Evolutionary conservation across 176 grass and related monocot species (phyloP).

Genomic region (Aechmea fasciata): DNA sequence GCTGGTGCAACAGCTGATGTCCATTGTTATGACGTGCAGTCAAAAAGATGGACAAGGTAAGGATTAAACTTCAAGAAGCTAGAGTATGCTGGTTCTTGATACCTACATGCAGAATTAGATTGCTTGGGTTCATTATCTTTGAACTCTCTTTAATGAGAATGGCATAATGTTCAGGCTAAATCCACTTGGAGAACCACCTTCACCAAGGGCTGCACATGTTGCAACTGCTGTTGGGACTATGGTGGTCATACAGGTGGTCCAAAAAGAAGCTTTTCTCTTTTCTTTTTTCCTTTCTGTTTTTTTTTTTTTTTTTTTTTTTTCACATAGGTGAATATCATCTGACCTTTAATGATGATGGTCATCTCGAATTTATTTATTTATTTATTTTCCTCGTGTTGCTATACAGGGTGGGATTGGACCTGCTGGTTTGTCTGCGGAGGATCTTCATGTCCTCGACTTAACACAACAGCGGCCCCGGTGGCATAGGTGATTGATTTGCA

Average conservation of each 20-base stretch:
- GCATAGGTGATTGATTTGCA: conserved; percentile 57
- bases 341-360: conserved; percentile 6
- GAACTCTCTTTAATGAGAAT: neutral
- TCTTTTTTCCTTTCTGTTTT: conserved; percentile 9
- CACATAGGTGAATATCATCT: neutral
- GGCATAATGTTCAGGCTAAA: conserved; percentile 53
- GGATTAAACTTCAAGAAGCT: neutral
- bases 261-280: neutral
- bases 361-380: neutral
- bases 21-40: conserved; percentile 80
- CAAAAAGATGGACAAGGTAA: conserved; percentile 98
- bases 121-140: neutral
- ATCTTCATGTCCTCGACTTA: conserved; percentile 94
- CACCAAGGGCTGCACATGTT: conserved; percentile 95
- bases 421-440: conserved; percentile 90
- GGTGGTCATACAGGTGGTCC: conserved; percentile 95
- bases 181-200: conserved; percentile 89
- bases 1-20: conserved; percentile 89
- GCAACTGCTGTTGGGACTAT: conserved; percentile 97
- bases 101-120: neutral
- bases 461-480: conserved; percentile 83
- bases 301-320: conserved; percentile 7
- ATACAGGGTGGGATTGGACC: conserved; percentile 94
- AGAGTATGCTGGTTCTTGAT: conserved; percentile 1
- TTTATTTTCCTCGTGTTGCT: conserved; percentile 8